These are phyloP conservation scores for Talaromyces islandicus DNA, from an alignment of 2,329 filamentous ascomycete species.

Conservation along the genomic window DNA sequence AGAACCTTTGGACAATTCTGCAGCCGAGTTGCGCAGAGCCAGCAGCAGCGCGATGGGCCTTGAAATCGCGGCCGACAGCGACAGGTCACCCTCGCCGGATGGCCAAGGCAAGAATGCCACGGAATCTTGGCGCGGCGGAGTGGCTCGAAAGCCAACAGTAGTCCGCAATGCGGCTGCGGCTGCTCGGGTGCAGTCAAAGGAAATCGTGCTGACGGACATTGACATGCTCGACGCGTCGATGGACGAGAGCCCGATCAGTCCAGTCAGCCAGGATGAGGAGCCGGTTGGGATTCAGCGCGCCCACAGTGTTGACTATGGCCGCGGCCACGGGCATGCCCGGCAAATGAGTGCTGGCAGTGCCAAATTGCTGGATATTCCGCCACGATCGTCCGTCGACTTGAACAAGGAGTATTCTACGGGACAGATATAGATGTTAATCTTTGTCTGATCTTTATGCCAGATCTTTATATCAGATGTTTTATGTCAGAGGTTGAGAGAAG, in stretches of 20 bases:
- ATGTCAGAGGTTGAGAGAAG: neutral
- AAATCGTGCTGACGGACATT: conserved; percentile 54
- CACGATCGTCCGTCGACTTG: conserved; percentile 49
- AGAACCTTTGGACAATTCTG: conserved; percentile 26
- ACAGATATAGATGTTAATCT: neutral
- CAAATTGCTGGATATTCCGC: conserved; percentile 62
- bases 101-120: conserved; percentile 21
- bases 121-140: conserved; percentile 46
- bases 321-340: conserved; percentile 60
- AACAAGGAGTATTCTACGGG: conserved; percentile 13
- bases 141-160: conserved; percentile 57
- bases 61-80: conserved; percentile 47
- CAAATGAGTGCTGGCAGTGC: conserved; percentile 75
- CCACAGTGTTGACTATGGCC: conserved; percentile 63
- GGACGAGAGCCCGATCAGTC: conserved; percentile 7
- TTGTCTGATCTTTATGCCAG: neutral
- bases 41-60: conserved; percentile 46
- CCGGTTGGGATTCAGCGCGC: conserved; percentile 53
- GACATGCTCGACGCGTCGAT: conserved; percentile 23
- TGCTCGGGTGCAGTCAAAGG: conserved; percentile 54
- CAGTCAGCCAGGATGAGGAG: conserved; percentile 2
- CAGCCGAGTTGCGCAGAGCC: conserved; percentile 26
- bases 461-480: too few relatives aligned
- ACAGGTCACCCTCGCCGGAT: conserved; percentile 13
- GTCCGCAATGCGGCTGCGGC: conserved; percentile 48